A percentile compares a stretch with the other conserved stretches of the same genome.
phyloP scores from a whole-genome alignment of 257 asterid species.

The Rehmannia glutinosa region DNA sequence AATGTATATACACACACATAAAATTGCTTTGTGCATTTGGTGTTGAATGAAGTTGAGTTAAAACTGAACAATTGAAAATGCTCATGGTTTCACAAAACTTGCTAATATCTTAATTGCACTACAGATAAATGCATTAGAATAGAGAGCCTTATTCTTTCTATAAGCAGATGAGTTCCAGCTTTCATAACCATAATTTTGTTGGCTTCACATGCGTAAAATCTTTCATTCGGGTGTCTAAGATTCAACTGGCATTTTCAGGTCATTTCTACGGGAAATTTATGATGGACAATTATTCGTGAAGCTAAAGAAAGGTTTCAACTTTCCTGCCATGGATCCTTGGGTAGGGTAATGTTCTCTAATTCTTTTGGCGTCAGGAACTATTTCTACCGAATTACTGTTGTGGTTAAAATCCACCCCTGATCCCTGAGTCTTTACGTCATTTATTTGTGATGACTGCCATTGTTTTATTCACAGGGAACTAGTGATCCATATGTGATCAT shows the following conservation, averaged over 20 bases:
- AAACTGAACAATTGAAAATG: too few relatives aligned
- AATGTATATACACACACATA: background rate
- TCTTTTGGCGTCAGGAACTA: conserved; percentile 13
- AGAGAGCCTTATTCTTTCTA: background rate
- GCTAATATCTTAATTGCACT: background rate
- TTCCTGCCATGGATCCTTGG: conserved; percentile 99
- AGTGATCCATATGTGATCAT: conserved; percentile 95
- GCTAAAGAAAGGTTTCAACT: conserved; percentile 68
- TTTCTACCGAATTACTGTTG: background rate
- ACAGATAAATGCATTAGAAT: background rate
- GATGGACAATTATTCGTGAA: conserved; percentile 88
- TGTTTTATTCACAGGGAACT: conserved; percentile 68
- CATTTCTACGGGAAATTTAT: conserved; percentile 83
- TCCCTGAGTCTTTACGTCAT: background rate
- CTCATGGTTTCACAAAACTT: background rate
- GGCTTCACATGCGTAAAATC: conserved; percentile 10
- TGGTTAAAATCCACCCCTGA: background rate
- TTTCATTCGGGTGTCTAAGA: background rate
- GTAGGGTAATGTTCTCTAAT: conserved; percentile 48
- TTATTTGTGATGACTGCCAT: background rate
- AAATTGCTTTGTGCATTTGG: background rate
- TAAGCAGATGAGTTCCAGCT: background rate
- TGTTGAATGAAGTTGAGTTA: too few relatives aligned
- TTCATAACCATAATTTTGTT: background rate
- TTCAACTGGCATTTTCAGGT: conserved; percentile 42